Evolutionary conservation across 1,284 basidiomycete genomes (phyloP).

Genomic region (Coniferiporia weirii): DNA sequence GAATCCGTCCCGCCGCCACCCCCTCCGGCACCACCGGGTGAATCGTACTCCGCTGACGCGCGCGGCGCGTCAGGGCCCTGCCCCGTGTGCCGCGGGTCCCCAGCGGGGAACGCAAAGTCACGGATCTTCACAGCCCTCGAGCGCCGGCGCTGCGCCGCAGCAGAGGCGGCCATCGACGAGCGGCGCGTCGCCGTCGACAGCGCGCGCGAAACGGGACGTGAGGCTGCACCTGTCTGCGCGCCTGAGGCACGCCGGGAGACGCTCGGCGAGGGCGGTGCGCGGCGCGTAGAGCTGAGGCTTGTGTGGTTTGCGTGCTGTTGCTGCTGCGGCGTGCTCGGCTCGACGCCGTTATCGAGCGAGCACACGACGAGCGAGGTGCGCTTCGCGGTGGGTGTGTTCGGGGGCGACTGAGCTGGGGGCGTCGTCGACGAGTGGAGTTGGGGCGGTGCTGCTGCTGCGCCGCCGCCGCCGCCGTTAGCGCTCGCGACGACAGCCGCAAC

Average conservation of each 20-base stretch:
- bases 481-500: not conserved
- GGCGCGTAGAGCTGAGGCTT: slow-evolving; percentile 49
- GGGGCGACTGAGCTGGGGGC: not conserved
- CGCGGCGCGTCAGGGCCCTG: slow-evolving; percentile 48
- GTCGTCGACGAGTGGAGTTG: too few relatives aligned
- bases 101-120: slow-evolving; percentile 52
- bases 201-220: slow-evolving; percentile 1
- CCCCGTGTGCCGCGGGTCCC: slow-evolving; percentile 52
- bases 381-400: not conserved
- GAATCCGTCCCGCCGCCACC: slow-evolving; percentile 18
- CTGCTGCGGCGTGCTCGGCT: slow-evolving; percentile 1
- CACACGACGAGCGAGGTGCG: not conserved
- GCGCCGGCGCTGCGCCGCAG: slow-evolving; percentile 2
- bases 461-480: not conserved
- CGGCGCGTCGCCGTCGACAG: slow-evolving; percentile 8
- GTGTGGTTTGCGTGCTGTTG: slow-evolving; percentile 7
- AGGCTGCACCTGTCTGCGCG: slow-evolving; percentile 3
- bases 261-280: slow-evolving; percentile 61
- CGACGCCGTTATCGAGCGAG: not conserved
- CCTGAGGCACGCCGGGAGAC: slow-evolving; percentile 37
- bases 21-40: too few relatives aligned
- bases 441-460: not conserved
- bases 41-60: slow-evolving; percentile 27
- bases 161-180: not conserved
- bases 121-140: slow-evolving; percentile 45